Evolutionary conservation across 2,329 filamentous ascomycete species (phyloP), one percentile per base, ranked within the genome.

Genomic region (Pseudocercospora macadamiae): DNA sequence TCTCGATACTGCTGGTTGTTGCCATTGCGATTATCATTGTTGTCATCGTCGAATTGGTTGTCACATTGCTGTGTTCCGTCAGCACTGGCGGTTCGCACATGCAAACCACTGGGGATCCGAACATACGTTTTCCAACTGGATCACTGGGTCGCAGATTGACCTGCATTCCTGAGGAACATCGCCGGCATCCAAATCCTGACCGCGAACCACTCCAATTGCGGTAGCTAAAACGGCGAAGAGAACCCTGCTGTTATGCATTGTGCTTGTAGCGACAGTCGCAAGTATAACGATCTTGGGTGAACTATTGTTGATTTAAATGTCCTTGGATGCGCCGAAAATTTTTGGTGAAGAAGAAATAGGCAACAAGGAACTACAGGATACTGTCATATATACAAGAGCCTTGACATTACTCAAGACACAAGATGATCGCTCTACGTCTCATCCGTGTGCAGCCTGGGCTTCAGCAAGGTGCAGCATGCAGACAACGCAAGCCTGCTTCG

Each of bases 111-210:
- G 47, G 26, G 47, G 16, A 49, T 49, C 44, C 26, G 32, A n/a
- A 34, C 53, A 28, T 14, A 60, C 58, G 10, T 51, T 49, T 19
- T 60, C 53, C 25, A 34, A 52, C 7, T 63, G 37, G 28, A 58
- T 34, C 21, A 60, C 51, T 26, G 56, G 37, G 45, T 56, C 48
- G 28, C 59, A 57, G 10, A 54, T 44, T 8, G 36, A 44, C 4
- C 25, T 56, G 30, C 59, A 63, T 59, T 61, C 53, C 18, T 42
- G 53, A 28, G 60, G 60, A 12, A 62, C 32, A 36, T 62, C 58
- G 30, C 56, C 49, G 34, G 28, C 21, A 34, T 52, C 55, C 45
- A 61, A 18, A 28, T 57, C 52, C 30, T 61, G 55, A n/a, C 47
- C 55, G 19, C 42, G 48, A 48, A 57, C 61, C 32, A 57, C 60